phyloP scores from a whole-genome alignment of 371 early-diverging fungal genomes.

The Dinochytrium kinnereticum region DNA sequence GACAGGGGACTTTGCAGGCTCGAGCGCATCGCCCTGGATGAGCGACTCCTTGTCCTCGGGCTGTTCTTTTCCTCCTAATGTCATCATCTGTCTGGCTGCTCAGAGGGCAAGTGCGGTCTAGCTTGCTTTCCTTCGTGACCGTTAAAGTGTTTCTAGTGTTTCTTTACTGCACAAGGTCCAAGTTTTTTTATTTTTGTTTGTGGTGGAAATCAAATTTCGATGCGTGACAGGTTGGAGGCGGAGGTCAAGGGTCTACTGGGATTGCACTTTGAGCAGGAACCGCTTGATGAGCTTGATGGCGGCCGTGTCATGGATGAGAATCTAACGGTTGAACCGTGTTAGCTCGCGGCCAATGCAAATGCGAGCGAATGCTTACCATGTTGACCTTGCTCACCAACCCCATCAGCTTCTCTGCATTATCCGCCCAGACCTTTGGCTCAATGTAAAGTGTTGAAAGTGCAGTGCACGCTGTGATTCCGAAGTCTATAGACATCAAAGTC shows the following conservation, averaged over 20 bases:
- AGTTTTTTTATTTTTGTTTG: too few relatives aligned
- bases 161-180: too few relatives aligned
- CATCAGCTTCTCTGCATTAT: not conserved
- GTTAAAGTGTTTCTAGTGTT: too few relatives aligned
- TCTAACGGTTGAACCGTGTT: not conserved
- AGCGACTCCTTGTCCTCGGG: not conserved
- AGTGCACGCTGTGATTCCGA: constrained; percentile 1
- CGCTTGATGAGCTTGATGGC: constrained; percentile 5
- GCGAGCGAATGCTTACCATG: not conserved
- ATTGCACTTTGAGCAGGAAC: not conserved
- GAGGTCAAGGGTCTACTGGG: too few relatives aligned
- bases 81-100: not conserved
- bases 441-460: not conserved
- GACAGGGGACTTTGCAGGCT: not conserved
- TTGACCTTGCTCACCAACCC: constrained; percentile 6
- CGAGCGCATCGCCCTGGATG: not conserved
- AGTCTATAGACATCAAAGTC: not conserved
- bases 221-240: too few relatives aligned
- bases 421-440: not conserved
- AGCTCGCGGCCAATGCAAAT: not conserved
- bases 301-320: constrained; percentile 4
- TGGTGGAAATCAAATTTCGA: too few relatives aligned
- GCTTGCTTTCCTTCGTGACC: too few relatives aligned
- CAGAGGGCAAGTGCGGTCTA: not conserved
- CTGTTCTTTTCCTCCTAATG: not conserved